Percentiles rank a stretch among this genome's conserved stretches.
These are phyloP conservation scores for Neurospora sp. DNA, from an alignment of 495 filamentous ascomycete species.

Conservation along the genomic window DNA sequence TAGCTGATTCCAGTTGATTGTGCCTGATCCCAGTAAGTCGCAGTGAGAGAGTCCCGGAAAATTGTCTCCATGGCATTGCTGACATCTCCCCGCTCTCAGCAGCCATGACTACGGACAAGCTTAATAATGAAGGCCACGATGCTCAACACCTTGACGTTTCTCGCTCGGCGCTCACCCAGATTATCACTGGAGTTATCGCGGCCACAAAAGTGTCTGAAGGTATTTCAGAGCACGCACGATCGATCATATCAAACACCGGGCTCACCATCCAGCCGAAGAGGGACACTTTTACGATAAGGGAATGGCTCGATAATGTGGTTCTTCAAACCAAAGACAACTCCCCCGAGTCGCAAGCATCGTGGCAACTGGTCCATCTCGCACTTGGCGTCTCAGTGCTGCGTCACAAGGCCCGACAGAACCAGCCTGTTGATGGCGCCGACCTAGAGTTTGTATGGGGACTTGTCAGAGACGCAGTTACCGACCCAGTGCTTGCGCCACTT, in stretches of 20 bases:
- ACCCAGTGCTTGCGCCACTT: background rate
- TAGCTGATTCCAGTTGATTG: background rate
- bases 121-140: background rate
- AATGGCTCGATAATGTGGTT: background rate
- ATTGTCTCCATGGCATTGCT: background rate
- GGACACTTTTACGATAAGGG: background rate
- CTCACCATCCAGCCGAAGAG: background rate
- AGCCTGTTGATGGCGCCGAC: background rate
- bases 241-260: background rate
- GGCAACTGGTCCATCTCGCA: background rate
- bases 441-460: constrained; percentile 1
- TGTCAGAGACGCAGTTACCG: background rate
- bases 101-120: background rate
- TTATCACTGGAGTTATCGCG: background rate
- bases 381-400: background rate
- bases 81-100: background rate
- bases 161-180: background rate
- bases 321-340: background rate
- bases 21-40: background rate
- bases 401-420: background rate
- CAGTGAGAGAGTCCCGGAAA: background rate
- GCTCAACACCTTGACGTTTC: background rate
- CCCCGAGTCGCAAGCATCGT: background rate
- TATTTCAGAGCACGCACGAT: background rate
- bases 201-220: background rate